Percentiles rank a stretch among this genome's conserved stretches.
phyloP scores from a whole-genome alignment of 139 green algal species.

The Closterium sp. region DNA sequence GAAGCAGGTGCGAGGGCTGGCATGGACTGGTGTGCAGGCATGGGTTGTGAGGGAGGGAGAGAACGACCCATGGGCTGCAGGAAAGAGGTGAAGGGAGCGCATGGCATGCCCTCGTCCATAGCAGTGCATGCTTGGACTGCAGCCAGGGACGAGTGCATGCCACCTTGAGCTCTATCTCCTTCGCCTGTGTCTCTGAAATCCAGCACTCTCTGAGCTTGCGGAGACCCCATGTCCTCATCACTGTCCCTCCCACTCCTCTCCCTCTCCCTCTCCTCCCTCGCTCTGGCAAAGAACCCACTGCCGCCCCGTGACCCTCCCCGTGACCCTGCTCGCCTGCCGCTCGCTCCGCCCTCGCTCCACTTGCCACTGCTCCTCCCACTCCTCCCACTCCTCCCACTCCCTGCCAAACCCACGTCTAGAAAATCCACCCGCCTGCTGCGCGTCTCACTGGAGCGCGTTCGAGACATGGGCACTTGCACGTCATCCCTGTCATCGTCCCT shows the following conservation, averaged over 20 bases:
- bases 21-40: neutral
- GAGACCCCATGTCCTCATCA: neutral
- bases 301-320: neutral
- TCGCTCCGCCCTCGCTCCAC: neutral
- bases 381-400: neutral
- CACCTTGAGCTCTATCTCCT: neutral
- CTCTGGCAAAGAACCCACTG: neutral
- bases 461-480: neutral
- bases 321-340: neutral
- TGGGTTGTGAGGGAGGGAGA: neutral
- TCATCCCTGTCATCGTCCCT: neutral
- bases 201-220: neutral
- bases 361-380: neutral
- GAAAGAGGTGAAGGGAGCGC: too few species aligned
- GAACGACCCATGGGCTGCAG: neutral
- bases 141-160: neutral
- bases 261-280: neutral
- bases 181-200: neutral
- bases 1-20: neutral
- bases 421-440: neutral
- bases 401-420: neutral
- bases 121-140: neutral
- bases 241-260: neutral
- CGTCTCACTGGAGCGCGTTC: neutral
- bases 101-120: too few species aligned